Conservation (phyloP, 2,329 filamentous ascomycete genomes). For the Neopestalotiopsis sp. region DNA sequence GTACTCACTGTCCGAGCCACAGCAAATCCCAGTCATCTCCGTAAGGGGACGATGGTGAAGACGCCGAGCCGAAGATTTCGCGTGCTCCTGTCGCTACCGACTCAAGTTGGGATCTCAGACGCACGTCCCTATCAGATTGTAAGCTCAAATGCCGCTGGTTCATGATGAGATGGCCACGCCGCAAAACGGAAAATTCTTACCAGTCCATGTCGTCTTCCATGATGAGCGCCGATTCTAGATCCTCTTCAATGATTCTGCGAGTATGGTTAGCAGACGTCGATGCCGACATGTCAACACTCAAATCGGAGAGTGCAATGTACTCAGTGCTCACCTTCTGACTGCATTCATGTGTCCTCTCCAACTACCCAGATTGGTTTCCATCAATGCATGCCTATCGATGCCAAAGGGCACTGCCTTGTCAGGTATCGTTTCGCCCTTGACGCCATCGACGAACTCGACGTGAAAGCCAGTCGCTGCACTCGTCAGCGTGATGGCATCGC, state of each 20-base stretch:
- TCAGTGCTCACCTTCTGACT: slow-evolving; percentile 31
- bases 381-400: slow-evolving; percentile 31
- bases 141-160: slow-evolving; percentile 15
- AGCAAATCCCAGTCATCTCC: slow-evolving; percentile 33
- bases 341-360: slow-evolving; percentile 45
- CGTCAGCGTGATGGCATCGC: slow-evolving; percentile 49
- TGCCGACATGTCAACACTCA: slow-evolving; percentile 22
- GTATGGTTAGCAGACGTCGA: not conserved
- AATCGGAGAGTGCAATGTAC: not conserved
- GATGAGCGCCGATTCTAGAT: slow-evolving; percentile 44
- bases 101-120: slow-evolving; percentile 38
- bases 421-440: slow-evolving; percentile 41
- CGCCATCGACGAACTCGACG: slow-evolving; percentile 48
- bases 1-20: slow-evolving; percentile 32
- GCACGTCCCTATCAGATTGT: slow-evolving; percentile 34
- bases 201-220: slow-evolving; percentile 52
- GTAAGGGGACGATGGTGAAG: slow-evolving; percentile 28
- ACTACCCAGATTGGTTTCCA: slow-evolving; percentile 42
- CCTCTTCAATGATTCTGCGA: slow-evolving; percentile 38
- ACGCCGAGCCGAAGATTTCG: slow-evolving; percentile 32
- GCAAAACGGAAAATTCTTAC: slow-evolving; percentile 38
- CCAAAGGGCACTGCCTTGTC: slow-evolving; percentile 47
- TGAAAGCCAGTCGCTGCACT: slow-evolving; percentile 46
- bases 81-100: slow-evolving; percentile 38
- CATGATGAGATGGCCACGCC: slow-evolving; percentile 26